Percentiles rank a stretch among this genome's conserved stretches.
Conservation (phyloP, 805 yeast species). For the Jamesozyma piceae region DNA sequence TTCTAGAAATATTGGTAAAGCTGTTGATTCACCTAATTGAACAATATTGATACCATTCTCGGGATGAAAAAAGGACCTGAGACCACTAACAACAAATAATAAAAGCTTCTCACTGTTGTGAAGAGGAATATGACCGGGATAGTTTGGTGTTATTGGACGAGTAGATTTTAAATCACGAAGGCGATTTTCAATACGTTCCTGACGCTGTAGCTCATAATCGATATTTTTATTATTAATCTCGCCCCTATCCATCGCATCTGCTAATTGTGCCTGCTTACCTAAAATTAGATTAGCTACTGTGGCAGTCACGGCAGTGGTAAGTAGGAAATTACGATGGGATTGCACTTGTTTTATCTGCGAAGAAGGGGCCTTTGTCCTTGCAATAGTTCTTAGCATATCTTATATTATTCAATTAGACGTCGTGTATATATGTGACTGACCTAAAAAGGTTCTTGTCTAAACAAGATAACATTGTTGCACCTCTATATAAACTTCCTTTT, state of each 20-base stretch:
- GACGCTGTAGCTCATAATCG: constrained; percentile 31
- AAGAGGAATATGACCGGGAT: constrained; percentile 75
- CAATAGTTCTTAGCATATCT: neutral
- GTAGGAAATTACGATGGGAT: constrained; percentile 1
- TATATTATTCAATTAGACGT: too few species aligned
- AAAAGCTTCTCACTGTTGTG: constrained; percentile 50
- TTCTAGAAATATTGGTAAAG: constrained; percentile 56
- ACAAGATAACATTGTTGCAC: too few species aligned
- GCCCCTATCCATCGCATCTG: constrained; percentile 44
- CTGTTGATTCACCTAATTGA: constrained; percentile 85
- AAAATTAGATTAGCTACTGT: constrained; percentile 20
- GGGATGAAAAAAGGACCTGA: constrained; percentile 71
- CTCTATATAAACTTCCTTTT: too few species aligned
- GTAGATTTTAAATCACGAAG: constrained; percentile 16
- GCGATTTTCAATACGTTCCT: constrained; percentile 26
- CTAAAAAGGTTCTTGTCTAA: too few species aligned
- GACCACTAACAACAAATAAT: constrained; percentile 62
- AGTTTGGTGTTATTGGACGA: constrained; percentile 32
- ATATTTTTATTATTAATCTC: constrained; percentile 24
- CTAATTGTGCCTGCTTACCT: constrained; percentile 43
- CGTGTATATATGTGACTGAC: too few species aligned
- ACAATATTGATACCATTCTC: constrained; percentile 67
- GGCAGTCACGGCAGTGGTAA: constrained; percentile 9
- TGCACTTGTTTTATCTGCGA: neutral
- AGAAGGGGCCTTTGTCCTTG: neutral